Evolutionary conservation across 2,329 filamentous ascomycete genomes (phyloP).

Genomic region (Lasiodiplodia gonubiensis): DNA sequence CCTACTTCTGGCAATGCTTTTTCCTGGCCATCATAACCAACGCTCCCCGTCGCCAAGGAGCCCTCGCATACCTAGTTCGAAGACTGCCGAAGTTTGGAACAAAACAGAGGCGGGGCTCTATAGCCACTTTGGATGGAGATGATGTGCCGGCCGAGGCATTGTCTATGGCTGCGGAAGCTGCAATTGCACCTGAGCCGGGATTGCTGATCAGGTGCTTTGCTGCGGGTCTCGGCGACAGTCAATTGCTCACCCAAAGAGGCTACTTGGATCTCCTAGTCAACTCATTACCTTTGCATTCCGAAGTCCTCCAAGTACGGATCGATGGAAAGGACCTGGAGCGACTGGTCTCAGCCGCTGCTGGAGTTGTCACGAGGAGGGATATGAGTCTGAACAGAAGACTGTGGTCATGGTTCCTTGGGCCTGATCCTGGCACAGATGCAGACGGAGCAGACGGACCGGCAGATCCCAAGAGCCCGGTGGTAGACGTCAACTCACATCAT

Average conservation of each 20-base stretch:
- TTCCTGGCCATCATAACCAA: conserved; percentile 94
- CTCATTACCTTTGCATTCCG: conserved; percentile 83
- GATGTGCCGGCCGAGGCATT: conserved; percentile 38
- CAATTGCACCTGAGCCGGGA: conserved; percentile 88
- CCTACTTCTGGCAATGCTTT: conserved; percentile 98
- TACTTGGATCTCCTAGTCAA: conserved; percentile 92
- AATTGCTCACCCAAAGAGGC: conserved; percentile 89
- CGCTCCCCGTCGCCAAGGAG: conserved; percentile 80
- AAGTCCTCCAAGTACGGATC: conserved; percentile 76
- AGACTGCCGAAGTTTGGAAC: conserved; percentile 71
- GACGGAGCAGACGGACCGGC: conserved; percentile 45
- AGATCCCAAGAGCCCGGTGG: conserved; percentile 44
- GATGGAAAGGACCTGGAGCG: conserved; percentile 78
- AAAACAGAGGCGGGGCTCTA: conserved; percentile 27
- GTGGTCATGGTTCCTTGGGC: conserved; percentile 96
- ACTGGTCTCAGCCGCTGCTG: conserved; percentile 80
- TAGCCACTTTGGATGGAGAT: conserved; percentile 26
- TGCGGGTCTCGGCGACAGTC: conserved; percentile 83
- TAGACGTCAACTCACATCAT: conserved; percentile 54
- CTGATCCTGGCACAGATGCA: conserved; percentile 60
- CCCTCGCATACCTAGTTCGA: conserved; percentile 82
- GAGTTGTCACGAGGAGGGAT: conserved; percentile 85
- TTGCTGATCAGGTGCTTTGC: conserved; percentile 90
- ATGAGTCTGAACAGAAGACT: conserved; percentile 95
- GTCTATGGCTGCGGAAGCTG: conserved; percentile 64